Base-by-base conservation (phyloP, 2,329 filamentous ascomycete species). In the Fusarium duplospermum region DNA sequence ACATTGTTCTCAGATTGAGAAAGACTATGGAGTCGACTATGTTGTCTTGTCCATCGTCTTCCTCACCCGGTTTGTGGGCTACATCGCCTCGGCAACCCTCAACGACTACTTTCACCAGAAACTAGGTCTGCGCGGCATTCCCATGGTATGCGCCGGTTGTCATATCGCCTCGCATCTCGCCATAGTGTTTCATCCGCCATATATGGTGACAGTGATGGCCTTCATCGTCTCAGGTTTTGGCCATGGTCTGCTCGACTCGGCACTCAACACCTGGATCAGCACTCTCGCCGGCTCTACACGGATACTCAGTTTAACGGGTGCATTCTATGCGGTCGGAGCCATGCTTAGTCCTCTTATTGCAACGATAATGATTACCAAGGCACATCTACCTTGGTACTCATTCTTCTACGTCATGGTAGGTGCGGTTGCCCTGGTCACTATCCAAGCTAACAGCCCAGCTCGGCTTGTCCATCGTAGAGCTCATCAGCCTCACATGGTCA, bases 371-470 rank as follows among this genome's bases (percentile, higher is more conserved):
- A 24, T 60, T 18, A 60, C 57, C 14, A 60, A 60, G 24, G 36
- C 36, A n/a, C 22, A 31, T 4, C 38, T 60, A 8, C 57, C 57
- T 22, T 60, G 36, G 57, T 60, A 60, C 7, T 60, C 57, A 11
- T 60, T 60, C 36, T 60, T 40, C 57, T 60, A 60, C 36, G 57
- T 60, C 24, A 60, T 60, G 57, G 57, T 60, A 27, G 13, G 57
- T 42, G n/a, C 6, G 4, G 35, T 13, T 31, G 18, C 36, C 57
- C 14, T 29, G 14, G 9, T n/a, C 22, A 22, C 10, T 13, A 4
- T 14, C 33, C 20, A 27, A 27, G 33, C 56, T 58, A 38, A 58
- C 35, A 11, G 11, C 3, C 22, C 22, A 58, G 35, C 56, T 58
- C 22, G 56, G 33, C 16, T 13, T 58, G 20, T 58, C 56, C 16